Conservation (phyloP, 2,329 filamentous ascomycete species). For the Aureobasidium leucospermi region DNA sequence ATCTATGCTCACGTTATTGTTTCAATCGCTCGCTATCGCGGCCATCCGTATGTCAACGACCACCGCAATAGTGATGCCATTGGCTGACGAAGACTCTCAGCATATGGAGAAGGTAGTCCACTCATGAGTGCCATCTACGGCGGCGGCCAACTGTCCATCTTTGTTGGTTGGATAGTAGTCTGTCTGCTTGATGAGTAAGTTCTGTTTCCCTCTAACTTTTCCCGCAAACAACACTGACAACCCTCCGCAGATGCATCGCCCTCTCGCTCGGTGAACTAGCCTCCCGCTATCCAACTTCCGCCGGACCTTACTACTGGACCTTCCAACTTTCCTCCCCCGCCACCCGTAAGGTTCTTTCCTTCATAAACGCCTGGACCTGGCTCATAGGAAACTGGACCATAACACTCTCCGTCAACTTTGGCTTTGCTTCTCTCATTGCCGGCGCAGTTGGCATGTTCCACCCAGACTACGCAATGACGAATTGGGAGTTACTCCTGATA, state of each 20-base stretch:
- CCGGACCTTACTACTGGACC: constrained; percentile 70
- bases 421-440: constrained; percentile 48
- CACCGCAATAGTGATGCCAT: too few species aligned
- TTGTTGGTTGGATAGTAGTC: constrained; percentile 64
- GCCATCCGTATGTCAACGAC: constrained; percentile 37
- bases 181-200: constrained; percentile 56
- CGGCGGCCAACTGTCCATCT: constrained; percentile 61
- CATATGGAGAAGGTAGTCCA: constrained; percentile 18
- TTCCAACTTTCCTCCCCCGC: constrained; percentile 57
- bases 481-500: constrained; percentile 63
- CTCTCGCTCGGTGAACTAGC: constrained; percentile 66
- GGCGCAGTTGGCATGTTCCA: constrained; percentile 43
- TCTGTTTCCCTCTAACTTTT: neutral
- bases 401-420: constrained; percentile 70
- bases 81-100: neutral
- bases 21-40: constrained; percentile 54
- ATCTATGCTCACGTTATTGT: constrained; percentile 53
- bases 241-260: constrained; percentile 44
- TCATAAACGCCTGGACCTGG: constrained; percentile 67
- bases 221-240: neutral
- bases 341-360: constrained; percentile 46
- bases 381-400: constrained; percentile 75
- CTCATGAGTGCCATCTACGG: constrained; percentile 46
- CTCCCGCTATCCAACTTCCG: constrained; percentile 66
- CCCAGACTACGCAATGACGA: constrained; percentile 43